These are phyloP conservation scores for Neurospora africana DNA, from an alignment of 495 filamentous ascomycete genomes.

Conservation along the genomic window DNA sequence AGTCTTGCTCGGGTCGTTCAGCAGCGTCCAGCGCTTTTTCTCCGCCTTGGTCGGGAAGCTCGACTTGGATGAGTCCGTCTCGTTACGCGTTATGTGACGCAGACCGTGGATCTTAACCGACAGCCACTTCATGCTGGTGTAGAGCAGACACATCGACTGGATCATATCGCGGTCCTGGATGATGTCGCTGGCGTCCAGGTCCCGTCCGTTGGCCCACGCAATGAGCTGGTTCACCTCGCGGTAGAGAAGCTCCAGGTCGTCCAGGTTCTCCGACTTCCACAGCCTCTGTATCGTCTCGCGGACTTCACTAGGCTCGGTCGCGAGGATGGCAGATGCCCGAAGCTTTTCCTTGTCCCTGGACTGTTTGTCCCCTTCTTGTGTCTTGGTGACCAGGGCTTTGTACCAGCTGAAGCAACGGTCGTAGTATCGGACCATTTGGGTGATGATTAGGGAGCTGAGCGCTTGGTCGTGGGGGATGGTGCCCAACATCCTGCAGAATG, in stretches of 20 bases:
- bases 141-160: constrained; percentile 71
- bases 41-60: constrained; percentile 33
- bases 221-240: constrained; percentile 63
- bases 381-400: constrained; percentile 54
- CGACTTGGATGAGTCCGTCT: constrained; percentile 41
- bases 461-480: constrained; percentile 93
- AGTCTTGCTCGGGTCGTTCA: constrained; percentile 46
- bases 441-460: constrained; percentile 83
- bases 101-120: constrained; percentile 65
- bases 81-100: constrained; percentile 56
- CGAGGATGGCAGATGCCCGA: constrained; percentile 63
- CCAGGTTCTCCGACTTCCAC: constrained; percentile 38
- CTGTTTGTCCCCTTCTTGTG: constrained; percentile 27
- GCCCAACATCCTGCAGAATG: constrained; percentile 89
- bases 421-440: constrained; percentile 81
- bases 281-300: constrained; percentile 53
- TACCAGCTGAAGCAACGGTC: constrained; percentile 88
- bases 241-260: constrained; percentile 35
- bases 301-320: constrained; percentile 53
- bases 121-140: constrained; percentile 98
- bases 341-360: constrained; percentile 33
- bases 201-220: constrained; percentile 47
- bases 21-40: constrained; percentile 71
- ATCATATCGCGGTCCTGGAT: constrained; percentile 84
- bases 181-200: constrained; percentile 65